Conservation (phyloP, 768 basidiomycete species). For the Lentinus brumalis region DNA sequence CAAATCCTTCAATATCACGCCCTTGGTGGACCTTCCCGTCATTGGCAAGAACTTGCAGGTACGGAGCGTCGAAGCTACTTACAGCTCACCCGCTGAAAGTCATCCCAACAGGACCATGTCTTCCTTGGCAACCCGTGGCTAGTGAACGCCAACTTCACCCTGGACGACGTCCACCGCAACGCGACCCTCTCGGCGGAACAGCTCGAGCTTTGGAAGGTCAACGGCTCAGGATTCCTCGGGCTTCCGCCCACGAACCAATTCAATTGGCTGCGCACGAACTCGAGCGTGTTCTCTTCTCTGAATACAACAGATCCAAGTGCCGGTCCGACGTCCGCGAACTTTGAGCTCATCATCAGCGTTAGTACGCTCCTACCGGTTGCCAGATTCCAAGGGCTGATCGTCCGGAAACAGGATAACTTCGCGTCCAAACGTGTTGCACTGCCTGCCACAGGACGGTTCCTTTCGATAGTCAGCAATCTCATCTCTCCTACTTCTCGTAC, state of each 20-base stretch:
- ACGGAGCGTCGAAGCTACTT: background rate
- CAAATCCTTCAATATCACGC: conserved; percentile 15
- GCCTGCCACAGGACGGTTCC: conserved; percentile 20
- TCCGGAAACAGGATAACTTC: background rate
- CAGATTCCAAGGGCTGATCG: background rate
- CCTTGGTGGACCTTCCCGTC: conserved; percentile 25
- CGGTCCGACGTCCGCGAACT: conserved; percentile 7
- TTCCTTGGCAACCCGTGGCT: conserved; percentile 17
- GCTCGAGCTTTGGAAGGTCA: conserved; percentile 13
- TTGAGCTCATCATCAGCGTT: background rate
- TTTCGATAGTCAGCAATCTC: conserved; percentile 12
- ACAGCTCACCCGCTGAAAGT: background rate
- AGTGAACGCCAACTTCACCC: conserved; percentile 15
- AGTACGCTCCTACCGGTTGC: background rate
- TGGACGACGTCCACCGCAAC: conserved; percentile 11
- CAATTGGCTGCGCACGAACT: conserved; percentile 1
- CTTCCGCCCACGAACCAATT: conserved; percentile 3
- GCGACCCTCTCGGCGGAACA: conserved; percentile 1
- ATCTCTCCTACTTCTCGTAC: conserved; percentile 24
- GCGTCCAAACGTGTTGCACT: background rate
- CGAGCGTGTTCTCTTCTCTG: background rate
- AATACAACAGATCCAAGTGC: conserved; percentile 4
- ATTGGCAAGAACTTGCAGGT: conserved; percentile 30
- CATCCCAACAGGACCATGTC: conserved; percentile 23
- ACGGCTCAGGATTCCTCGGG: conserved; percentile 13